Evolutionary conservation across 768 basidiomycete species (phyloP).

Genomic region (Baorangia bicolor): DNA sequence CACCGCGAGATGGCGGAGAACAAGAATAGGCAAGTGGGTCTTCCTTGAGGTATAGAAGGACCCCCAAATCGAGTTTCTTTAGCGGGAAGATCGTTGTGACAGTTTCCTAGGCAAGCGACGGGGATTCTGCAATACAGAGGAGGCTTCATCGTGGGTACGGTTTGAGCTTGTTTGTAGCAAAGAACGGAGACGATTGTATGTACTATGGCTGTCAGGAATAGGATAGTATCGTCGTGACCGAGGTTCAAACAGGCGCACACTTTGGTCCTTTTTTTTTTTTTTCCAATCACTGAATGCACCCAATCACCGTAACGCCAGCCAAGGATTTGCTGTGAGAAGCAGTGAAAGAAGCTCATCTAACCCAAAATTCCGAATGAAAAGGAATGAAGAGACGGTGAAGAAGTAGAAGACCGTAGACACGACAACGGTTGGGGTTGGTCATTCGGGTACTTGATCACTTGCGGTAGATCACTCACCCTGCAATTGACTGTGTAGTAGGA

Average conservation of each 20-base stretch:
- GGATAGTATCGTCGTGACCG: neutral
- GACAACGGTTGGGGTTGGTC: constrained; percentile 2
- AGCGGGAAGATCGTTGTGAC: constrained; percentile 36
- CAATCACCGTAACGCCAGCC: neutral
- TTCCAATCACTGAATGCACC: neutral
- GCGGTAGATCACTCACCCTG: neutral
- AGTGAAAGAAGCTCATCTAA: neutral
- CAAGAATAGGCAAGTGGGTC: constrained; percentile 43
- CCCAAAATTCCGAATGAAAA: neutral
- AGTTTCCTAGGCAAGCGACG: constrained; percentile 19
- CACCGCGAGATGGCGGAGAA: constrained; percentile 85
- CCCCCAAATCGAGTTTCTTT: neutral
- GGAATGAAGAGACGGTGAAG: neutral
- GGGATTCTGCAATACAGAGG: constrained; percentile 5
- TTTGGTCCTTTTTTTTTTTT: too few relatives aligned
- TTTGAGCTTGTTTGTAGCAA: constrained; percentile 8
- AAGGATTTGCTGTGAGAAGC: neutral
- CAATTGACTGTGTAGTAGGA: neutral
- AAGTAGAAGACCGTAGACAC: constrained; percentile 4
- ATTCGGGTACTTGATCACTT: neutral
- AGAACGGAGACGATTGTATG: neutral
- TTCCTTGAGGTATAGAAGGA: neutral
- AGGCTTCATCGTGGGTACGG: neutral
- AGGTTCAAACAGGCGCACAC: neutral
- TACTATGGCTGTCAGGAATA: neutral